These are phyloP conservation scores for Alternaria dauci DNA, from an alignment of 2,329 filamentous ascomycete species.

Conservation along the genomic window DNA sequence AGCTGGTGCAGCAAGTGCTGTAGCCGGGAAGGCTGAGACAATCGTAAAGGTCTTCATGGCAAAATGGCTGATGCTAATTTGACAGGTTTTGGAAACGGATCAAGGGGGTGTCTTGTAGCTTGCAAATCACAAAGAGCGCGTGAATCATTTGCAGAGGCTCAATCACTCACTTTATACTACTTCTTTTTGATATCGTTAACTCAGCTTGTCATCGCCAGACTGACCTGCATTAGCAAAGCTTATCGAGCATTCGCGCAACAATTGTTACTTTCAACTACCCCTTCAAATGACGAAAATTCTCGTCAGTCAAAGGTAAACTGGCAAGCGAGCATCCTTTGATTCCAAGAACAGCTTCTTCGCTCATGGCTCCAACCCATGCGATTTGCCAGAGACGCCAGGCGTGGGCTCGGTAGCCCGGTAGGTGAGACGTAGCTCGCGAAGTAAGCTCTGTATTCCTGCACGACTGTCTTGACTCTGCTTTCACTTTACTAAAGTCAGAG, in stretches of 20 bases:
- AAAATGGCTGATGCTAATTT: neutral
- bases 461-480: neutral
- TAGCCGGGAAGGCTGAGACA: slow-evolving; percentile 47
- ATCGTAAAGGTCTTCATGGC: slow-evolving; percentile 43
- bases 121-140: neutral
- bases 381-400: neutral
- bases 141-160: neutral
- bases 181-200: neutral
- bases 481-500: neutral
- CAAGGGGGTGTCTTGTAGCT: neutral
- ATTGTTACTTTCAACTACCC: neutral
- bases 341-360: neutral
- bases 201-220: neutral
- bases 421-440: slow-evolving; percentile 2
- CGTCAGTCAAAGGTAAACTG: neutral
- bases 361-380: neutral
- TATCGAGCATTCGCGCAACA: neutral
- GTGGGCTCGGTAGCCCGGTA: neutral
- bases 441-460: neutral
- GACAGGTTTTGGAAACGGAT: neutral
- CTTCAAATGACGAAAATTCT: neutral
- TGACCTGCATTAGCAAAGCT: neutral
- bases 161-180: slow-evolving; percentile 1
- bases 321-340: neutral
- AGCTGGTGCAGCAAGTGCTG: slow-evolving; percentile 48